Percentiles rank a stretch among this genome's conserved stretches.
phyloP scores from a whole-genome alignment of 306 rosid species.

The Adenanthera pavonina region DNA sequence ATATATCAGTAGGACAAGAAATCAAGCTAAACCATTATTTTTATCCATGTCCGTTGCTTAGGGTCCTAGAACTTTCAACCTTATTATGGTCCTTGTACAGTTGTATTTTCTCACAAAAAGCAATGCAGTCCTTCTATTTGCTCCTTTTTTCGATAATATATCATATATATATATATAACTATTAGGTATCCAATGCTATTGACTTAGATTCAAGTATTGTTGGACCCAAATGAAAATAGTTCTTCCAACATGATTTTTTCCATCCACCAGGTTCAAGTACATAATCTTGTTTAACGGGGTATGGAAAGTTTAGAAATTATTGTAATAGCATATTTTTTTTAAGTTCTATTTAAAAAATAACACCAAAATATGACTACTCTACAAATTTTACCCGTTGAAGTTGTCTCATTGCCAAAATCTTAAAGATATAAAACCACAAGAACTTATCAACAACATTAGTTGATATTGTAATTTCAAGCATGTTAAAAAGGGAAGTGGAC shows the following conservation, averaged over 20 bases:
- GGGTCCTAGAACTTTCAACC: not conserved
- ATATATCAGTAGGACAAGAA: not conserved
- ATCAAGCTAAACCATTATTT: not conserved
- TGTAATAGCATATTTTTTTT: not conserved
- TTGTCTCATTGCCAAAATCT: not conserved
- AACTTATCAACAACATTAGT: not conserved
- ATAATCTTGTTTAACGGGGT: too few species aligned
- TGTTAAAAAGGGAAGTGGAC: not conserved
- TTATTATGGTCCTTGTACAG: not conserved
- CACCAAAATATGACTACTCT: too few species aligned
- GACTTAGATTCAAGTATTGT: too few species aligned
- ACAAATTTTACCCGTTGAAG: not conserved
- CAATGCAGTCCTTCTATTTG: not conserved
- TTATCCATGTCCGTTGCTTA: not conserved
- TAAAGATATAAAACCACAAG: not conserved
- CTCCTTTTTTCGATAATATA: not conserved
- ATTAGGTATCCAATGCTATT: too few species aligned
- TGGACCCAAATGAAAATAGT: too few species aligned
- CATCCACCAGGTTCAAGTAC: too few species aligned
- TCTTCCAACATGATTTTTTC: too few species aligned
- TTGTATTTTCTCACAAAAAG: conserved; percentile 1
- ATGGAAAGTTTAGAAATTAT: not conserved
- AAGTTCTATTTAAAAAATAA: not conserved
- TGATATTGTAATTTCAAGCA: not conserved
- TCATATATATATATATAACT: too few species aligned